Evolutionary conservation across 129 eudicot genomes (phyloP).

Genomic region (Centrapalus pauciflorus): DNA sequence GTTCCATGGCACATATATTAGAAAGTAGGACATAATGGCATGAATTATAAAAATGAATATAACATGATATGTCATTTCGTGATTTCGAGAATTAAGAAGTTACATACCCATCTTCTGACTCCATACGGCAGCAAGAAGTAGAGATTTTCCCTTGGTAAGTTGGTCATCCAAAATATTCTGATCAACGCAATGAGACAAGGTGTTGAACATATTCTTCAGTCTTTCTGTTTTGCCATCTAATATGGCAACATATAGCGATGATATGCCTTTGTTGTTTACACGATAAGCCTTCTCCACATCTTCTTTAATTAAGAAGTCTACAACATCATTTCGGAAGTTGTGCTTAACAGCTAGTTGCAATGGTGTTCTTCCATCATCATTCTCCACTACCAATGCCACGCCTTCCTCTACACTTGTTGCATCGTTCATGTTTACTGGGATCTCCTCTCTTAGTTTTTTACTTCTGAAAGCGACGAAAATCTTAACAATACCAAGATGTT

Average conservation of each 20-base stretch:
- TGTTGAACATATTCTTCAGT: constrained; percentile 10
- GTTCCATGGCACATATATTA: no score
- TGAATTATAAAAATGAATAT: no score
- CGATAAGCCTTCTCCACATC: no score
- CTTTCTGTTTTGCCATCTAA: neutral
- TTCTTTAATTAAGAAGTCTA: neutral
- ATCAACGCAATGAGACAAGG: neutral
- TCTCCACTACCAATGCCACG: neutral
- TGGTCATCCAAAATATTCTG: neutral
- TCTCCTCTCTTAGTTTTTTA: no score
- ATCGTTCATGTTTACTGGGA: no score
- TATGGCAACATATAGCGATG: constrained; percentile 21
- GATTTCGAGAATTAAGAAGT: neutral
- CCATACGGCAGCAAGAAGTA: neutral
- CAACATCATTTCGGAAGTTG: neutral
- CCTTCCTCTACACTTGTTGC: no score
- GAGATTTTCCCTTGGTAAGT: neutral
- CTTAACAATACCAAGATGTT: neutral
- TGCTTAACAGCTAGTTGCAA: constrained; percentile 25
- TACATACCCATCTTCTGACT: no score
- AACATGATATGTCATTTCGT: no score
- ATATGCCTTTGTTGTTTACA: constrained; percentile 13
- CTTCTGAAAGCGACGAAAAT: neutral
- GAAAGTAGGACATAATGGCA: no score
- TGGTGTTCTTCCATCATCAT: constrained; percentile 24